These are phyloP conservation scores for Phialemonium atrogriseum DNA, from an alignment of 2,329 filamentous ascomycete species.

Conservation along the genomic window DNA sequence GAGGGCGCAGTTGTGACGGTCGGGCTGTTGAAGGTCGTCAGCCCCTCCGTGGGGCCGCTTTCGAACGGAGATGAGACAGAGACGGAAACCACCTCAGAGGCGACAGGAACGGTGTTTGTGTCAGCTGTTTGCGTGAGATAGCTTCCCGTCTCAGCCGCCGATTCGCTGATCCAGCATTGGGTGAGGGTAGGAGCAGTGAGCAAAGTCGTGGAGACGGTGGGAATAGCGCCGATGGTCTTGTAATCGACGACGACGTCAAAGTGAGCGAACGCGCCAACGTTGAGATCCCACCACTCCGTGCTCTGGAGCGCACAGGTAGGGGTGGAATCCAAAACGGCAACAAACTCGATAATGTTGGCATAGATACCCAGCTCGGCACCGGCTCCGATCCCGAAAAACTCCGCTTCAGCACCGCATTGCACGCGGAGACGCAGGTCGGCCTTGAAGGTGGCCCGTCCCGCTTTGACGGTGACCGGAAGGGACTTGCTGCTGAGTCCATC, in stretches of 20 bases:
- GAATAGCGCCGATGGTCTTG: slow-evolving; percentile 28
- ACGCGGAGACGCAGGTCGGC: slow-evolving; percentile 43
- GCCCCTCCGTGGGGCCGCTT: background rate
- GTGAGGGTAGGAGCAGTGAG: slow-evolving; percentile 26
- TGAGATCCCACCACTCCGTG: slow-evolving; percentile 28
- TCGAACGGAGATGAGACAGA: background rate
- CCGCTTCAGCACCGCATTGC: slow-evolving; percentile 31
- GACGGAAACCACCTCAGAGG: background rate
- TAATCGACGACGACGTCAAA: slow-evolving; percentile 27
- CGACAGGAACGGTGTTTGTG: background rate
- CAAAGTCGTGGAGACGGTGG: slow-evolving; percentile 31
- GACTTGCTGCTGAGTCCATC: slow-evolving; percentile 30
- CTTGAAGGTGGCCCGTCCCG: slow-evolving; percentile 36
- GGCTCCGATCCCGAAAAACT: slow-evolving; percentile 25
- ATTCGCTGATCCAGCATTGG: slow-evolving; percentile 20
- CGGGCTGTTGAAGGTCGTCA: background rate
- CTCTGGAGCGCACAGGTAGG: slow-evolving; percentile 26
- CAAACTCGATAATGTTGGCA: slow-evolving; percentile 47
- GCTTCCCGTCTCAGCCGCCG: background rate
- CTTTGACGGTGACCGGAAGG: slow-evolving; percentile 37
- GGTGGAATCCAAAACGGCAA: slow-evolving; percentile 28
- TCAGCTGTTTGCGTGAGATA: slow-evolving; percentile 2
- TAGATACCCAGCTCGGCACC: slow-evolving; percentile 37
- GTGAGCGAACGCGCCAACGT: slow-evolving; percentile 27
- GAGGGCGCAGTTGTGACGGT: background rate